Percentiles rank a stretch among this genome's conserved stretches.
Conservation (phyloP, 1,284 basidiomycete species). For the Ustilago trichophora region DNA sequence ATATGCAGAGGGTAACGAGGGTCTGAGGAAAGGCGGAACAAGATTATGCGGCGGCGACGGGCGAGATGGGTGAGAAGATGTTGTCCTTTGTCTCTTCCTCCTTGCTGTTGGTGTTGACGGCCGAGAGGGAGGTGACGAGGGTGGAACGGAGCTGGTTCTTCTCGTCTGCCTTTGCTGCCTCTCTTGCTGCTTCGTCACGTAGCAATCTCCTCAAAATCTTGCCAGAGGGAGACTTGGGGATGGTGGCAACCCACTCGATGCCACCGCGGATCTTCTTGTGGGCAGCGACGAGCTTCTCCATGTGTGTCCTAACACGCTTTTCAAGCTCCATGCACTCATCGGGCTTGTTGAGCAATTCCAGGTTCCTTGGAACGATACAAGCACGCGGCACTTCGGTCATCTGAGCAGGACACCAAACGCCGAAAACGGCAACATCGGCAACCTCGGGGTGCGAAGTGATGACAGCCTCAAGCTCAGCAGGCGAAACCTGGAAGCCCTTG, state of each 20-base stretch:
- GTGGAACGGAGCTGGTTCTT: constrained; percentile 28
- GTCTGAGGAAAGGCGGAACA: no score
- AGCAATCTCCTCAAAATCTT: constrained; percentile 60
- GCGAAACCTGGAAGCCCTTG: constrained; percentile 57
- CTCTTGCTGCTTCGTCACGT: constrained; percentile 36
- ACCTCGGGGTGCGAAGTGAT: constrained; percentile 43
- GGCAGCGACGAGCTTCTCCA: constrained; percentile 57
- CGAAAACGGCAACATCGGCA: constrained; percentile 44
- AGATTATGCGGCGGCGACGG: constrained; percentile 45
- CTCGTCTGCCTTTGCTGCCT: constrained; percentile 25
- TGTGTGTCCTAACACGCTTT: constrained; percentile 25
- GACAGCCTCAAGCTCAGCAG: constrained; percentile 53
- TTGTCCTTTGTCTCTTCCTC: constrained; percentile 34
- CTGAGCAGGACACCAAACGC: constrained; percentile 34
- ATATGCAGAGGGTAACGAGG: no score
- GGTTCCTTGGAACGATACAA: constrained; percentile 58
- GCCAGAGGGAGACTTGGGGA: constrained; percentile 61
- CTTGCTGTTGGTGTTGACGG: constrained; percentile 10
- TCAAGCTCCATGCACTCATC: constrained; percentile 57
- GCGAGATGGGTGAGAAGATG: constrained; percentile 38
- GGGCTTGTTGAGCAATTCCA: constrained; percentile 52
- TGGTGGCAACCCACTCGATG: constrained; percentile 50
- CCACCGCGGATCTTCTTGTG: constrained; percentile 67
- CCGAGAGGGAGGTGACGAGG: constrained; percentile 9
- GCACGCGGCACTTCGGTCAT: constrained; percentile 61